Base-by-base conservation (phyloP, 2,329 filamentous ascomycete species). In the Sclerotinia trifoliorum region DNA sequence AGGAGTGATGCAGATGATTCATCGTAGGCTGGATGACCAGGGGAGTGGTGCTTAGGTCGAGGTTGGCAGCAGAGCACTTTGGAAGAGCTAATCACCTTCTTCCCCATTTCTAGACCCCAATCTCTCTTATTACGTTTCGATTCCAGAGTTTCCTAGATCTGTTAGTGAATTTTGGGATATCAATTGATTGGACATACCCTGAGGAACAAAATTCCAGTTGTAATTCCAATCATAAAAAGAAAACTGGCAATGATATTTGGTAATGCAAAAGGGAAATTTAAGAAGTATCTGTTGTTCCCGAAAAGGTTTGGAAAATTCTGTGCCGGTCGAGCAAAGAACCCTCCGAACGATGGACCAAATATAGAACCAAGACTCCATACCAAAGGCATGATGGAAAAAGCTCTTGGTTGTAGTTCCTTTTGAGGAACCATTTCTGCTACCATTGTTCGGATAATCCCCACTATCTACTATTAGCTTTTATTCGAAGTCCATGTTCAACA, bases 361-460 rank as follows among this genome's bases (percentile, higher is more conserved):
- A 97, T 92, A 48, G 88, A 91, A 0, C 94, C 94, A 65, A 97
- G 82, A 15, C 89, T 93, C 90, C 93, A 98, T 58, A 90, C 91
- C 21, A 98, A 80, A 5, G 94, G 94, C 94, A 98, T 97, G 57
- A 98, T 83, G 71, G 90, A 93, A 78, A 98, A 98, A 0, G 95
- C 95, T 65, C 88, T 84, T 0, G 94, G 94, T 76, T 97, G 94
- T 8, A 97, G 83, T 76, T 93, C 90, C 77, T 86, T 93, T 78
- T 95, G 88, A 0, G 93, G 91, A 1, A 97, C 93, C 84, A 97
- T 88, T 78, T 97, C 94, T 0, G 94, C 94, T 2, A 97, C 93
- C 81, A 95, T 93, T 21, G 93, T 96, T 72, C 94, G 83, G 71
- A 97, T 90, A 70, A 97, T 97, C 1, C 95, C 91, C n/a, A 94